Base-by-base conservation (phyloP, 129 eudicot species). In the Lactuca saligna region DNA sequence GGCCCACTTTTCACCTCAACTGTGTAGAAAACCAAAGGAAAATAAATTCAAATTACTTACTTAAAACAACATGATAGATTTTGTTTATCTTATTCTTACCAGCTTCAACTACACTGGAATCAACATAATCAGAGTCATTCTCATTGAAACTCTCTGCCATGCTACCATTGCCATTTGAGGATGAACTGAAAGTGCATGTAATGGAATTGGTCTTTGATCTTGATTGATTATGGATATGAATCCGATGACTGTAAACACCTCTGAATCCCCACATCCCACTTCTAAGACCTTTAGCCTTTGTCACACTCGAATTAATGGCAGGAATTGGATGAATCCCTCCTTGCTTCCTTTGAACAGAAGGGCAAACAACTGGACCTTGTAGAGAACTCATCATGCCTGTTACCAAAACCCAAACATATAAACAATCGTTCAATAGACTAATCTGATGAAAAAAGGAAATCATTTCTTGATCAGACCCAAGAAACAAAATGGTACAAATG, bases 301-400 rank as follows among this genome's bases (percentile, higher is more conserved):
- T 32, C 41, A 75, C 25, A 12, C 80, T 72, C 8, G 74, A 78
- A 55, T 72, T 82, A 33, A 74, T 69, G 0, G 63, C 63, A 29
- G 85, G 89, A 51, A 75, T 65, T 9, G 69, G 16, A 17, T 73
- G 55, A 48, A 62, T 54, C 38, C 87, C 87, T 54, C 80, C 81
- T 72, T 84, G 87, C 58, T 89, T 89, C 58, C 88, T 78, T 20
- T 79, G 79, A 44, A 82, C 72, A 46, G 85, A 79, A 33, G 95
- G 98, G 74, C 84, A 84, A 60, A 84, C 75, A 16, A 88, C 91
- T 9, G 91, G 88, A 73, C 98, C 91, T 83, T 92, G 98, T 20
- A 92, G 75, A 71, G 95, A 84, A 76, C 82, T 87, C 96, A 91
- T 91, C 83, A 76, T 68, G 16, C 72, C 81, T 78, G 70, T 67